A percentile compares a stretch with the other conserved stretches of the same genome.
Evolutionary conservation across 805 yeast species (phyloP).

Genomic region (Candida piceae): DNA sequence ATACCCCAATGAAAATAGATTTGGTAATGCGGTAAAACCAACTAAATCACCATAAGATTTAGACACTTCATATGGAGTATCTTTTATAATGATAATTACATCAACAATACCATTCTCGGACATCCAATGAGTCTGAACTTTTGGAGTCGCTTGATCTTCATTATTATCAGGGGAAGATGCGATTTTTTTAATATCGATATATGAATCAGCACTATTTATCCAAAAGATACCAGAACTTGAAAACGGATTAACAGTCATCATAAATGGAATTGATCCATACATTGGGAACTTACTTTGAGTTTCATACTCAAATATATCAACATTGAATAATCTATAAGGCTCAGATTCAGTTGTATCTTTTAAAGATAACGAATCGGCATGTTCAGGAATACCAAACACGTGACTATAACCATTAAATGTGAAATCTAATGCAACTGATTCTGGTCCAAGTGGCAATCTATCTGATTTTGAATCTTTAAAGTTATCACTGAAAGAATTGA

Average conservation of each 20-base stretch:
- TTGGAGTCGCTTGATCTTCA: conserved; percentile 4
- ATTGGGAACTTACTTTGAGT: conserved; percentile 77
- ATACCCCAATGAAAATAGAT: conserved; percentile 74
- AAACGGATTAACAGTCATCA: conserved; percentile 60
- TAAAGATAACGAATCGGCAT: conserved; percentile 74
- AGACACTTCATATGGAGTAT: conserved; percentile 51
- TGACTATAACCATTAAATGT: conserved; percentile 53
- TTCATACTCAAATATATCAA: conserved; percentile 93
- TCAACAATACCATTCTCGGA: conserved; percentile 87
- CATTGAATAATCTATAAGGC: conserved; percentile 88
- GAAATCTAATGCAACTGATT: conserved; percentile 78
- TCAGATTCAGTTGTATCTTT: conserved; percentile 59
- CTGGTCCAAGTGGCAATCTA: conserved; percentile 77
- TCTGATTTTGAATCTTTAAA: conserved; percentile 68
- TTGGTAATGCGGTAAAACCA: conserved; percentile 73
- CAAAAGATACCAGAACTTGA: conserved; percentile 77
- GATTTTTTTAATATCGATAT: conserved; percentile 59
- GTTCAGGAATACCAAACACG: conserved; percentile 96
- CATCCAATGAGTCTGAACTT: conserved; percentile 74
- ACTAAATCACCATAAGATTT: conserved; percentile 61
- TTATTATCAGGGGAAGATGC: conserved; percentile 5
- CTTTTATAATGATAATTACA: conserved; percentile 57
- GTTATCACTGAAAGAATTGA: conserved; percentile 63
- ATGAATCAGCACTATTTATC: conserved; percentile 92
- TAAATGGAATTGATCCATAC: conserved; percentile 93